Conservation (phyloP, 257 asterid species). For the Cynanchum wilfordii region DNA sequence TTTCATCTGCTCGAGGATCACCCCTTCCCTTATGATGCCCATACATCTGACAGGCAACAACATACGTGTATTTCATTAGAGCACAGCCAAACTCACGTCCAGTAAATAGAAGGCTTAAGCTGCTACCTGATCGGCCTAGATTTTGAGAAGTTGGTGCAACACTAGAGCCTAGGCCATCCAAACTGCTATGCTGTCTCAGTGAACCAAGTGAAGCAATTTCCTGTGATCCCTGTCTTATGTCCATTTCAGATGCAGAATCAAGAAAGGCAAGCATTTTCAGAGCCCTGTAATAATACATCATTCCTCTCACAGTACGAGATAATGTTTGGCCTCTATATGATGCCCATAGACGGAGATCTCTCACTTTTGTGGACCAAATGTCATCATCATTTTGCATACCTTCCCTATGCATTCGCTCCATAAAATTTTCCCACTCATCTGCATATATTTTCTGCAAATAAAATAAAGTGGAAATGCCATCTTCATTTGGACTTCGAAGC, state of each 20-base stretch:
- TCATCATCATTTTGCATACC: conserved; percentile 65
- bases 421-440: conserved; percentile 84
- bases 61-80: conserved; percentile 79
- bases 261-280: conserved; percentile 91
- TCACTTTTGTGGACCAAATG: conserved; percentile 56
- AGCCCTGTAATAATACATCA: conserved; percentile 95
- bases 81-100: conserved; percentile 79
- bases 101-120: conserved; percentile 62
- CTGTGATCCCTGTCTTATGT: conserved; percentile 68
- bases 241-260: conserved; percentile 84
- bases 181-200: conserved; percentile 27
- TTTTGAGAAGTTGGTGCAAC: conserved; percentile 33
- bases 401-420: conserved; percentile 81
- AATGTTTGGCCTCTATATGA: conserved; percentile 97
- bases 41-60: conserved; percentile 91
- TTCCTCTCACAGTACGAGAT: conserved; percentile 90
- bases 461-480: conserved; percentile 76
- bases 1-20: conserved; percentile 86
- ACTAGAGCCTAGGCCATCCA: conserved; percentile 27
- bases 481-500: conserved; percentile 80
- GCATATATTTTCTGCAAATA: conserved; percentile 80
- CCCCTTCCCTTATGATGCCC: conserved; percentile 77
- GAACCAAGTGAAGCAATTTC: conserved; percentile 46
- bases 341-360: conserved; percentile 92
- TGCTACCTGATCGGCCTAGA: conserved; percentile 65